Percentiles rank a stretch among this genome's conserved stretches.
These are phyloP conservation scores for Daldinia eschscholtzii DNA, from an alignment of 2,329 filamentous ascomycete species.

Conservation along the genomic window DNA sequence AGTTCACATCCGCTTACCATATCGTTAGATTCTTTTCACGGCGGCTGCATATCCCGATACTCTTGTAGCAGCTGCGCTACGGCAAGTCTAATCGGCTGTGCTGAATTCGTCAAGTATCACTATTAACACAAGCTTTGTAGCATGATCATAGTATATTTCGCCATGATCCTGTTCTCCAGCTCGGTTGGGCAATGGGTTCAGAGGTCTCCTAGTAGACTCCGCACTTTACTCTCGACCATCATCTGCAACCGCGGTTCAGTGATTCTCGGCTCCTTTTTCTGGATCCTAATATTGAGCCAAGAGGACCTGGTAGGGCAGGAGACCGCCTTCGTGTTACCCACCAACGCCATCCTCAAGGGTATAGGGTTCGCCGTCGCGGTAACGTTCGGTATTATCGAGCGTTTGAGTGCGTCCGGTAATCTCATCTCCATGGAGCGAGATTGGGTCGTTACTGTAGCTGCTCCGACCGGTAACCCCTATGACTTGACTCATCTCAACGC, in stretches of 20 bases:
- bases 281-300: constrained; percentile 55
- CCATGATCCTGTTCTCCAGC: constrained; percentile 58
- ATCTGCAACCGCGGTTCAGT: constrained; percentile 58
- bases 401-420: constrained; percentile 58
- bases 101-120: background rate
- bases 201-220: constrained; percentile 55
- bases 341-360: constrained; percentile 49
- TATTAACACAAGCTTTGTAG: constrained; percentile 39
- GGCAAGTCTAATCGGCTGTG: constrained; percentile 47
- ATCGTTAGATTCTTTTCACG: constrained; percentile 62
- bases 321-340: constrained; percentile 40
- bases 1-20: constrained; percentile 14
- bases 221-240: constrained; percentile 58
- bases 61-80: constrained; percentile 55
- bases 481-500: constrained; percentile 62
- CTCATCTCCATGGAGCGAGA: constrained; percentile 62
- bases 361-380: constrained; percentile 54
- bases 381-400: constrained; percentile 57
- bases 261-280: constrained; percentile 56
- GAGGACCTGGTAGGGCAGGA: constrained; percentile 42
- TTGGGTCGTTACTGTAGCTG: constrained; percentile 58
- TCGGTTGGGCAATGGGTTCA: constrained; percentile 60
- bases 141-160: constrained; percentile 54
- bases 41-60: constrained; percentile 61
- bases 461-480: constrained; percentile 51